Base-by-base conservation (phyloP, 2,329 filamentous ascomycete species). In the Cercospora zeae-maydis region DNA sequence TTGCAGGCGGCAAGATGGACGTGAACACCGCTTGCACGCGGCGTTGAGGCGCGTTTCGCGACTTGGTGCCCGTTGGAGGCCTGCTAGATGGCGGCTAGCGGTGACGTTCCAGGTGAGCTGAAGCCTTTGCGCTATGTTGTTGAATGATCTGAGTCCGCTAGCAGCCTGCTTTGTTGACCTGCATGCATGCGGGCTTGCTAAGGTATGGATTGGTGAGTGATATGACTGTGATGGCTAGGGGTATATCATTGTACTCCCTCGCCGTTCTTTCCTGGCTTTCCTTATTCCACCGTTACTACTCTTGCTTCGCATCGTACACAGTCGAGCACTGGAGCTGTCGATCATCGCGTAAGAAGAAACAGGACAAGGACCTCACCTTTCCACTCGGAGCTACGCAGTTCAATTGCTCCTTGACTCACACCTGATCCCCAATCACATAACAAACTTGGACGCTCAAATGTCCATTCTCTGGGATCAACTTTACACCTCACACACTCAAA, bases 401-500 rank as follows among this genome's bases (percentile, higher is more conserved):
- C 30, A 53, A n/a, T 53, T 13, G 27, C 27, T 53, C 49, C 27
- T 8, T 34, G 27, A 34, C 27, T 53, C 31, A 53, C 21, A 31
- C 30, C n/a, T 30, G 13, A 21, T 8, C 49, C 27, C 13, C 13
- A 34, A 34, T 24, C 33, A 19, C n/a, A 19, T 31, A 27, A 49
- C 13, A 3, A n/a, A 14, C n/a, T 34, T 30, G 24, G 30, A 30
- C 24, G 16, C 14, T 3, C 24, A 16, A 16, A 59, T 63, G 61
- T 58, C 53, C 7, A 63, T 63, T 39, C 61, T 63, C 21, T 59
- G 58, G 47, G 61, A 63, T 52, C 61, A 63, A 56, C 61, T 63
- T 36, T 63, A 63, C 39, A 57, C 56, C 10, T 63, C 61, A 21
- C 27, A 39, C 51, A 33, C 49, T 10, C 61, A 55, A 10, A 11